A percentile compares a stretch with the other conserved stretches of the same genome.
phyloP scores from a whole-genome alignment of 139 green algal species.

The Axilococcus clingmanii region DNA sequence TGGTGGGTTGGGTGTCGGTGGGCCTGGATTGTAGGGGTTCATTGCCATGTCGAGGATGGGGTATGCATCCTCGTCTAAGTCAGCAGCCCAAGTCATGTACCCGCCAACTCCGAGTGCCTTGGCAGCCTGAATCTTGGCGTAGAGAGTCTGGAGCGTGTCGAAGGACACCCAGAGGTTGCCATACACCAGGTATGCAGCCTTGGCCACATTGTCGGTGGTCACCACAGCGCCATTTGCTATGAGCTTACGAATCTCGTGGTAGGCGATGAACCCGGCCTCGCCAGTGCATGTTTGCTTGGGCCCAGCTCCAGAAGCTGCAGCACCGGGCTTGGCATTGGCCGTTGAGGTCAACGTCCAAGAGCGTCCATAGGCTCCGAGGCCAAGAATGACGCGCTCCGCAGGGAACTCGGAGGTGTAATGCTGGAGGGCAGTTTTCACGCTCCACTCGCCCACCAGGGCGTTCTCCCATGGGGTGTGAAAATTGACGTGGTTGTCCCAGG shows the following conservation, averaged over 20 bases:
- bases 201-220: constrained; percentile 1
- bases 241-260: constrained; percentile 5
- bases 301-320: constrained; percentile 4
- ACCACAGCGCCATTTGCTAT: constrained; percentile 2
- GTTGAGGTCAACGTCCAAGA: constrained; percentile 11
- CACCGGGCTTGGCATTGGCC: not conserved
- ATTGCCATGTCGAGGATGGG: constrained; percentile 3
- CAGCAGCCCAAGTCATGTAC: constrained; percentile 10
- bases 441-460: constrained; percentile 1
- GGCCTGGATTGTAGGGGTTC: not conserved
- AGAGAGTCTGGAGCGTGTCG: constrained; percentile 12
- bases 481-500: constrained; percentile 9
- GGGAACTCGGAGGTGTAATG: not conserved
- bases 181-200: constrained; percentile 9
- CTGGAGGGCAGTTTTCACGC: constrained; percentile 7
- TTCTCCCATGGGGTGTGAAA: constrained; percentile 17
- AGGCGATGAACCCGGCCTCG: constrained; percentile 5
- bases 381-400: constrained; percentile 19
- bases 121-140: constrained; percentile 12
- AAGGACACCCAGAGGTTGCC: constrained; percentile 6
- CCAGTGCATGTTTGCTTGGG: constrained; percentile 3
- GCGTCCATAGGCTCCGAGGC: constrained; percentile 12
- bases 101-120: constrained; percentile 6
- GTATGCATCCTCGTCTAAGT: constrained; percentile 4
- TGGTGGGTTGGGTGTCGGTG: too few species aligned